These are phyloP conservation scores for Myrica gale DNA, from an alignment of 306 rosid species.

Conservation along the genomic window DNA sequence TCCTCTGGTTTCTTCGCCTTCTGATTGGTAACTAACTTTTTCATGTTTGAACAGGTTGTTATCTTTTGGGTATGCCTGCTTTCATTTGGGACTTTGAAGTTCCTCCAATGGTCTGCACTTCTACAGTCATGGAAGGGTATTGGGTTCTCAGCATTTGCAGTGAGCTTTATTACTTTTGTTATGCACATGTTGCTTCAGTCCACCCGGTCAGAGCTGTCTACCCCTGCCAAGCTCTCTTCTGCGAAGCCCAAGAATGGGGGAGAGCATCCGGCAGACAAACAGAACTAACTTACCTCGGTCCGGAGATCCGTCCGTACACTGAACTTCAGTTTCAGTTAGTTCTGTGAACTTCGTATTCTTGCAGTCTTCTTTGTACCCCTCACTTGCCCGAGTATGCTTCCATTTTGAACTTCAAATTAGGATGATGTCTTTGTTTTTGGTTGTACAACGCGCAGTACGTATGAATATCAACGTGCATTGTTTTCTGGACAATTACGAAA, in stretches of 20 bases:
- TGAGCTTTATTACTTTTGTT: conserved; percentile 61
- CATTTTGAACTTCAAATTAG: conserved; percentile 12
- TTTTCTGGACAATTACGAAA: conserved; percentile 29
- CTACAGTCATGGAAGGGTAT: conserved; percentile 87
- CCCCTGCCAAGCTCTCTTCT: conserved; percentile 67
- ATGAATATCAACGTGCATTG: conserved; percentile 33
- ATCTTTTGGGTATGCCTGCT: conserved; percentile 67
- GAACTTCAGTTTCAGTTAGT: conserved; percentile 18
- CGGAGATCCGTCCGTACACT: conserved; percentile 13
- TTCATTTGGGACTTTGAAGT: conserved; percentile 55
- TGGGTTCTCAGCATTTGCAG: conserved; percentile 51
- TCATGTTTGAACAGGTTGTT: conserved; percentile 56
- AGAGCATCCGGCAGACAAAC: conserved; percentile 44
- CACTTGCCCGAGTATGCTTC: conserved; percentile 21
- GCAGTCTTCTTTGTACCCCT: conserved; percentile 15
- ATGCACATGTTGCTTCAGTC: conserved; percentile 82
- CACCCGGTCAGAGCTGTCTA: conserved; percentile 86
- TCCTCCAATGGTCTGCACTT: conserved; percentile 65
- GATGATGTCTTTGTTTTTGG: conserved; percentile 21
- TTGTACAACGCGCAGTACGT: conserved; percentile 15
- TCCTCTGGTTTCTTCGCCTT: too few species aligned
- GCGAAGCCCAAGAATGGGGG: conserved; percentile 41
- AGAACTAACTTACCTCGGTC: conserved; percentile 39
- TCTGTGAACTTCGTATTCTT: conserved; percentile 21
- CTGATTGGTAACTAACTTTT: neutral